phyloP scores from a whole-genome alignment of 805 yeast genomes.

The Sungouiozyma ichnusensis region DNA sequence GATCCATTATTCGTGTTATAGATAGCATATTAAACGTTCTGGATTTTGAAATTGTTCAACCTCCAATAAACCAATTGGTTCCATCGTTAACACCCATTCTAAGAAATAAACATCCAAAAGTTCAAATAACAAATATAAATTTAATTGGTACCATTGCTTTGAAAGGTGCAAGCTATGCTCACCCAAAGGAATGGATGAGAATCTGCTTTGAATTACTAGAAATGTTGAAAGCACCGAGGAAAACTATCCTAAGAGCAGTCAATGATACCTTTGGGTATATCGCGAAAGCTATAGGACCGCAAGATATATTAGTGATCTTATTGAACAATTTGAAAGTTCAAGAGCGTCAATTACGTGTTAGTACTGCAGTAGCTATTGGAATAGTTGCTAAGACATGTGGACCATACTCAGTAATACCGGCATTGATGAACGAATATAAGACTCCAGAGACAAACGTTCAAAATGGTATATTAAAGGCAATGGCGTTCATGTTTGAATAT shows the following conservation, averaged over 20 bases:
- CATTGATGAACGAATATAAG: slow-evolving; percentile 88
- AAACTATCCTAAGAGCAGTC: slow-evolving; percentile 71
- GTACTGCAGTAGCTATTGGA: slow-evolving; percentile 96
- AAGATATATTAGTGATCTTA: slow-evolving; percentile 78
- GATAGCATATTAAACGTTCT: slow-evolving; percentile 49
- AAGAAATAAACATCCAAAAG: slow-evolving; percentile 81
- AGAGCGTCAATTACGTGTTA: slow-evolving; percentile 91
- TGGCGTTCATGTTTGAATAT: slow-evolving; percentile 87
- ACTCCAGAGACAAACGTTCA: slow-evolving; percentile 89
- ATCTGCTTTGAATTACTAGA: slow-evolving; percentile 85
- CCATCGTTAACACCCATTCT: slow-evolving; percentile 88
- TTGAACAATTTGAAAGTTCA: slow-evolving; percentile 80
- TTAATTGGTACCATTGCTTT: slow-evolving; percentile 77
- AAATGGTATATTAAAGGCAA: slow-evolving; percentile 86
- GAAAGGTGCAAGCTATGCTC: slow-evolving; percentile 67
- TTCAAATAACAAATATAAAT: slow-evolving; percentile 71
- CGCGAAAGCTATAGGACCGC: slow-evolving; percentile 91
- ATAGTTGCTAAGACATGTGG: slow-evolving; percentile 90
- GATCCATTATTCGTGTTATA: slow-evolving; percentile 70
- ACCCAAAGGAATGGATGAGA: slow-evolving; percentile 96
- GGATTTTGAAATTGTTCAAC: slow-evolving; percentile 54
- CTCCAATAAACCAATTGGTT: slow-evolving; percentile 70
- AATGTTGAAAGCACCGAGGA: slow-evolving; percentile 71
- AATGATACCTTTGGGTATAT: slow-evolving; percentile 86
- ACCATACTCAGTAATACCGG: slow-evolving; percentile 89